These are phyloP conservation scores for Toxicodendron radicans DNA, from an alignment of 345 rosid species.

Conservation along the genomic window DNA sequence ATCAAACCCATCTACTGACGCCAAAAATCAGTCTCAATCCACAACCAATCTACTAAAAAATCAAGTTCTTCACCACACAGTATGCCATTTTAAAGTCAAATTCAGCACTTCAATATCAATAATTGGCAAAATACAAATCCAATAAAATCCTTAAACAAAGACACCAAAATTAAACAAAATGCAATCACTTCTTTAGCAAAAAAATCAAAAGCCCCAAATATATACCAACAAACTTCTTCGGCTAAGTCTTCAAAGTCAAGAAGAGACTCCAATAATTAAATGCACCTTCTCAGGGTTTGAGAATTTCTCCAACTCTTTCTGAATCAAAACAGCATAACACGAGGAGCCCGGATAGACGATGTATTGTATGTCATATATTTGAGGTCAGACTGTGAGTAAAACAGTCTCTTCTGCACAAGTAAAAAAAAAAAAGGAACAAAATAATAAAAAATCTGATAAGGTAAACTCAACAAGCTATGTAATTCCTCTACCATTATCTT, in stretches of 20 bases:
- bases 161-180: conserved; percentile 21
- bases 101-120: conserved; percentile 9
- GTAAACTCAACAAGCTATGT: neutral
- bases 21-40: conserved; percentile 7
- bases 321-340: too few species aligned
- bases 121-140: conserved; percentile 23
- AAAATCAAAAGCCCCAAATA: conserved; percentile 29
- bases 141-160: conserved; percentile 22
- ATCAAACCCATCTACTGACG: conserved; percentile 49
- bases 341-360: conserved; percentile 36
- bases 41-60: conserved; percentile 4
- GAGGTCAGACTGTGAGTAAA: conserved; percentile 29
- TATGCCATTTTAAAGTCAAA: neutral
- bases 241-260: conserved; percentile 32
- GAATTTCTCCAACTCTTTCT: too few species aligned
- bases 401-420: conserved; percentile 47
- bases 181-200: conserved; percentile 25
- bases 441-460: neutral
- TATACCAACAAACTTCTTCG: conserved; percentile 33
- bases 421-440: conserved; percentile 3
- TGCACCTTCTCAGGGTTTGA: too few species aligned
- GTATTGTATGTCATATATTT: conserved; percentile 28
- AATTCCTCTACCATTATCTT: too few species aligned
- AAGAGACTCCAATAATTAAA: too few species aligned
- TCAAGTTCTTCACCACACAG: neutral